Conservation (phyloP, 495 filamentous ascomycete genomes). For the Aeminium ludgeri region DNA sequence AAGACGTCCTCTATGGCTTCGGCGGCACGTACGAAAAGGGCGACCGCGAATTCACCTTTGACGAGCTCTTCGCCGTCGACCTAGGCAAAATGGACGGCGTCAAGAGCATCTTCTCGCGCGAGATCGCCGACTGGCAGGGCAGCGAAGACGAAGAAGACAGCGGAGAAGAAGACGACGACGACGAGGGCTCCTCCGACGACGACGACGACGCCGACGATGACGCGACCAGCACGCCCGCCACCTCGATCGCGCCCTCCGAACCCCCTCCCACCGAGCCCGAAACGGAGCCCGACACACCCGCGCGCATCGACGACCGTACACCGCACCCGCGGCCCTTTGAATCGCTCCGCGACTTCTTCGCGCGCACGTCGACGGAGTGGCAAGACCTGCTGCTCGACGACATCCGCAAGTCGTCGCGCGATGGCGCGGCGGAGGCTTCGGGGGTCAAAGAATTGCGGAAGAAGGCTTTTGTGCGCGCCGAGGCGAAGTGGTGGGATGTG, state of each 20-base stretch:
- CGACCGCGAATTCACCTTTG: slow-evolving; percentile 84
- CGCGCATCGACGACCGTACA: slow-evolving; percentile 39
- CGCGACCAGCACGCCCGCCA: slow-evolving; percentile 17
- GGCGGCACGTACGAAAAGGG: slow-evolving; percentile 91
- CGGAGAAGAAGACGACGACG: slow-evolving; percentile 40
- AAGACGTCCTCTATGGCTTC: slow-evolving; percentile 81
- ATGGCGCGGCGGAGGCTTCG: slow-evolving; percentile 39
- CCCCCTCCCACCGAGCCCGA: slow-evolving; percentile 22
- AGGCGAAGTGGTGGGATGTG: slow-evolving; percentile 98
- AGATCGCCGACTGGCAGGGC: slow-evolving; percentile 71
- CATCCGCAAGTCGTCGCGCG: slow-evolving; percentile 40
- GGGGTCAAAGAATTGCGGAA: slow-evolving; percentile 89
- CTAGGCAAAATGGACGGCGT: slow-evolving; percentile 83
- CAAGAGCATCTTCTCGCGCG: slow-evolving; percentile 67
- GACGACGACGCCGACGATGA: slow-evolving; percentile 54
- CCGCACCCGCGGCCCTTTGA: slow-evolving; percentile 77
- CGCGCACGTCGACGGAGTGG: slow-evolving; percentile 75
- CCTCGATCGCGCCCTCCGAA: slow-evolving; percentile 12
- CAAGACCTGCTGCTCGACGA: slow-evolving; percentile 64
- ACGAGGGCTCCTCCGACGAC: slow-evolving; percentile 53
- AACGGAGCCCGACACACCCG: slow-evolving; percentile 24
- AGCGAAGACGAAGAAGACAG: slow-evolving; percentile 29
- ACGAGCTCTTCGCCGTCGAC: slow-evolving; percentile 84
- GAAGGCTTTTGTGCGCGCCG: slow-evolving; percentile 69
- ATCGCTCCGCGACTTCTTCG: slow-evolving; percentile 78